Base-by-base conservation (phyloP, 306 rosid species). In the Lotus japonicus region DNA sequence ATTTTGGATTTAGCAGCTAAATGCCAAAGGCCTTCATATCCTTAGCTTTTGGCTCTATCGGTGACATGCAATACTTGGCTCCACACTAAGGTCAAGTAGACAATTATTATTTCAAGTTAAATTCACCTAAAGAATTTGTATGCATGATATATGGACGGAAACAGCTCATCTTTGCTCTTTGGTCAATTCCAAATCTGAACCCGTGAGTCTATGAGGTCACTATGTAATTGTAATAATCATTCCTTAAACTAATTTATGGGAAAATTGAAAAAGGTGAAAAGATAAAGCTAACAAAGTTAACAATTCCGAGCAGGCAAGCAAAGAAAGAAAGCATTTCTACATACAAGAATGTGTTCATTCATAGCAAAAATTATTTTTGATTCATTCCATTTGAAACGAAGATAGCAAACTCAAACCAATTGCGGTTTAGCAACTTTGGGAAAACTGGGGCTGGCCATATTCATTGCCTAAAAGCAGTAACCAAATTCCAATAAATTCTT, bases 401-500 rank as follows among this genome's bases (percentile, higher is more conserved):
- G 63, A 71, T 71, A 23, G 58, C 38, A 50, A 64, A 52, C 51
- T 71, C 72, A 38, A 64, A 54, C 75, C 58, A 58, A 51, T 48
- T 58, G 43, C 0, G 65, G 60, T 65, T 79, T 10, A 9, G 71
- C 12, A 68, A 51, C 11, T 81, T 72, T 15, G 64, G 49, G 78
- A 66, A 62, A 19, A 48, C 33, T 77, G 73, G 66, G 43, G 73
- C 15, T 62, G 73, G 39, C 28, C 51, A 58, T 45, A 5, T 70
- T 72, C 55, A 52, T 63, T 74, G 51, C 46, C 41, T 44, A 68
- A 72, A 72, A 71, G 70, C 70, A 71, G 59, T 50, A 58, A 77
- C 63, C 85, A 83, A 78, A 74, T 66, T 69, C 82, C 91, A 74
- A 82, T 81, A 84, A 82, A 46, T 87, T 82, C 81, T 85, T 87